These are phyloP conservation scores for Knoxia roxburghii DNA, from an alignment of 257 asterid species.

Conservation along the genomic window DNA sequence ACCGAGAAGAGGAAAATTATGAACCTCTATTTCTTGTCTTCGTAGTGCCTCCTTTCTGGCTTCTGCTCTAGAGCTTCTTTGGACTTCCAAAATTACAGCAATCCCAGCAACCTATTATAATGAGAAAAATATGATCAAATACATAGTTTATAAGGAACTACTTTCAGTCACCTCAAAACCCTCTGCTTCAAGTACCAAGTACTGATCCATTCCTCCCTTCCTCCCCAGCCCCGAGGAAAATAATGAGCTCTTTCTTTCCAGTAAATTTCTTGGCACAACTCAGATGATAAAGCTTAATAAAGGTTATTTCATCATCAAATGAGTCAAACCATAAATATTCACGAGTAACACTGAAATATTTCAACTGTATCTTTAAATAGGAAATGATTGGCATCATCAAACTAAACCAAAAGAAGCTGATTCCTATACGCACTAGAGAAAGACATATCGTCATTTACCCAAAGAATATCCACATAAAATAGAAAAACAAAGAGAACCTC, in stretches of 20 bases:
- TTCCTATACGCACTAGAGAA: background rate
- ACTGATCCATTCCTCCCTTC: background rate
- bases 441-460: background rate
- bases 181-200: background rate
- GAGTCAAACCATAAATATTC: background rate
- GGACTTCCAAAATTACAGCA: slow-evolving; percentile 71
- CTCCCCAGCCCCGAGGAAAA: background rate
- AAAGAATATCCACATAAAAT: background rate
- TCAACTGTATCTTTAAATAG: background rate
- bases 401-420: background rate
- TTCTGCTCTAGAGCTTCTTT: slow-evolving; percentile 76
- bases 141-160: background rate
- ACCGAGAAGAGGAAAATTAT: slow-evolving; percentile 2
- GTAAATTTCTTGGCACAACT: too few relatives aligned
- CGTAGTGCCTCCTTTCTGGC: slow-evolving; percentile 80
- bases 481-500: background rate
- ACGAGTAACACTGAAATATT: background rate
- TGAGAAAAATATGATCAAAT: background rate
- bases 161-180: background rate
- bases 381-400: background rate
- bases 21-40: slow-evolving; percentile 62
- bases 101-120: slow-evolving; percentile 61
- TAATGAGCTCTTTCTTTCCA: too few relatives aligned
- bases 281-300: too few relatives aligned
- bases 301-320: background rate